Evolutionary conservation across 2,329 filamentous ascomycete genomes (phyloP), one percentile per base, ranked within the genome.

Genomic region (Chrysoporthe austroafricana): DNA sequence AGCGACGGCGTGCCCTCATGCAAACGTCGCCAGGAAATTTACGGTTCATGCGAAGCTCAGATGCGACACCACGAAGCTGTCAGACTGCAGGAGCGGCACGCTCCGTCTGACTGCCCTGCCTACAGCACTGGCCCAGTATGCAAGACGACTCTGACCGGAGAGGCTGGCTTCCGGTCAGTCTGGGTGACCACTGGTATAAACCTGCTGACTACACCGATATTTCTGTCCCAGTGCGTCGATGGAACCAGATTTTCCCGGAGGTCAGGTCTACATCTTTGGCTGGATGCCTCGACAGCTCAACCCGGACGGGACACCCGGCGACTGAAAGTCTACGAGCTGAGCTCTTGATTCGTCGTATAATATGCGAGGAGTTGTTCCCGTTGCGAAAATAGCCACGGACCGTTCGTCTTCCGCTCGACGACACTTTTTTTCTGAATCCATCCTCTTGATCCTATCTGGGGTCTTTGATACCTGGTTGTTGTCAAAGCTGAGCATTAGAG

Each of bases 351-450:
- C 26, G 26, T 26, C 26, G 26, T 26, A 26, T 26, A 26, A 26
- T 26, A 26, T 26, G 26, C 26, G 26, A 26, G 26, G 26, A 26
- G 9, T 26, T 43, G 13, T 21, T 44, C 43, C 26, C 48, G 16
- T 5, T 2, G 54, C 48, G 57, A 64, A 64, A 59, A 67, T 67
- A 67, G 66, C 44, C 26, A 67, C 66, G 66, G 66, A 43, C 36
- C 54, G 4, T 50, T 54, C 61, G 21, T 18, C 18, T 42, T 58
- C 66, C 66, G 66, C 66, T 67, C 61, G 61, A 67, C 18, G 61
- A 60, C 9, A 18, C 9, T 9, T n/a, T 26, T 7, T 39, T 9
- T n/a, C 52, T 7, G 32, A 7, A 36, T 34, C 34, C 34, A 34
- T 32, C 21, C 52, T 39, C 21, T 57, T 13, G 44, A 46, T 18